phyloP scores from a whole-genome alignment of 306 rosid genomes.

The Biancaea sappan region DNA sequence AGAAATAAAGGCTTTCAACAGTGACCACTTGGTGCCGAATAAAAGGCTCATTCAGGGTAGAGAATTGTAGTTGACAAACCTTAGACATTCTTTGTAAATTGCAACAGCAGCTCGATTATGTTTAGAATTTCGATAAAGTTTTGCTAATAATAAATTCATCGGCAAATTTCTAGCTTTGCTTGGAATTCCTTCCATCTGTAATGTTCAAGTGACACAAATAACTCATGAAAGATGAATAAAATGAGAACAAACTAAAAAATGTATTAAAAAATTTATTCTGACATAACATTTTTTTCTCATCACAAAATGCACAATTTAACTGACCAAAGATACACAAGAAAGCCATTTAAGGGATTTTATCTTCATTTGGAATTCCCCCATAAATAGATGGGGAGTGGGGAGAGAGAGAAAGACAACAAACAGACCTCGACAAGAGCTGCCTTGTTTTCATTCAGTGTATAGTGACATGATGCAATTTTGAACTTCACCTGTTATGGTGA shows the following conservation, averaged over 20 bases:
- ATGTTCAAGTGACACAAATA: constrained; percentile 32
- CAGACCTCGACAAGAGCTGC: constrained; percentile 94
- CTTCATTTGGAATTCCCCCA: constrained; percentile 15
- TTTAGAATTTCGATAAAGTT: constrained; percentile 79
- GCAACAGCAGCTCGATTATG: constrained; percentile 87
- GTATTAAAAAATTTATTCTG: background rate
- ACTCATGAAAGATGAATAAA: constrained; percentile 24
- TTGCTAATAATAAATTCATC: constrained; percentile 89
- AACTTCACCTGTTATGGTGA: constrained; percentile 78
- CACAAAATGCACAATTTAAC: background rate
- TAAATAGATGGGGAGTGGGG: background rate
- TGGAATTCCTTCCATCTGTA: constrained; percentile 95
- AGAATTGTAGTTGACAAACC: constrained; percentile 54
- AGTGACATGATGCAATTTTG: constrained; percentile 87
- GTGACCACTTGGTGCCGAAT: constrained; percentile 15
- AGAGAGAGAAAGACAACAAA: constrained; percentile 32
- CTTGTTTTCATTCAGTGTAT: constrained; percentile 69
- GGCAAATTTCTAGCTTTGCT: constrained; percentile 81
- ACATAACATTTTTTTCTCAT: background rate
- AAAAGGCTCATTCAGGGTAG: constrained; percentile 21
- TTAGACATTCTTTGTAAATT: constrained; percentile 93
- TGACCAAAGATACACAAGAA: constrained; percentile 22
- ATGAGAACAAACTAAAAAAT: constrained; percentile 24
- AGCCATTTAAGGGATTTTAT: constrained; percentile 24
- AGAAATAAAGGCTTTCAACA: background rate